Percentiles rank a stretch among this genome's conserved stretches.
phyloP scores from a whole-genome alignment of 805 yeast genomes.

The Wickerhamomyces chambardii region DNA sequence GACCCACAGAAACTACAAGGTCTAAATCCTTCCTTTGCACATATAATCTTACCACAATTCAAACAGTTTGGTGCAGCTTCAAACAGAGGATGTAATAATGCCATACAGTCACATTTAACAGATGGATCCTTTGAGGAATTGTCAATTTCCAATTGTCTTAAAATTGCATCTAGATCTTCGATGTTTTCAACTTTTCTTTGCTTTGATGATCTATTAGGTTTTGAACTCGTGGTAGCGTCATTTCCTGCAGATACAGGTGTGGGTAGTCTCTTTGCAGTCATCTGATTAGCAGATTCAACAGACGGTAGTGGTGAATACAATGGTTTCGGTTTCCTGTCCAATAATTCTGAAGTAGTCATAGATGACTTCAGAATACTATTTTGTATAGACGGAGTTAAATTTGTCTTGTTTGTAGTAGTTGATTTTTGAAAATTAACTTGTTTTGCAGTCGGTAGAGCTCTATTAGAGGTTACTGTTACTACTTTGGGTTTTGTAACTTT shows the following conservation, averaged over 20 bases:
- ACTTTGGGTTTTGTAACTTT: background rate
- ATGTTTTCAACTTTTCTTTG: constrained; percentile 43
- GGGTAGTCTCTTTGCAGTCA: too few species aligned
- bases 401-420: too few species aligned
- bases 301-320: background rate
- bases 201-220: constrained; percentile 22
- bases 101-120: constrained; percentile 71
- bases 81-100: constrained; percentile 77
- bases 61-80: constrained; percentile 91
- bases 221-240: too few species aligned
- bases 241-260: too few species aligned
- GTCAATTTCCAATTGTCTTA: constrained; percentile 40
- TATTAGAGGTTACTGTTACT: background rate
- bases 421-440: too few species aligned
- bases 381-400: too few species aligned
- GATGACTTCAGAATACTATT: too few species aligned
- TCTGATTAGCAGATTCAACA: too few species aligned
- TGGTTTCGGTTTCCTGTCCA: constrained; percentile 24
- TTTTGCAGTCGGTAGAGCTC: background rate
- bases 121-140: constrained; percentile 11
- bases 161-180: constrained; percentile 56
- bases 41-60: constrained; percentile 89
- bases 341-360: constrained; percentile 37
- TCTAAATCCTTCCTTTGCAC: constrained; percentile 83
- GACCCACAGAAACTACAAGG: constrained; percentile 81